These are phyloP conservation scores for Mortierella claussenii DNA, from an alignment of 192 early-diverging fungal genomes.

Conservation along the genomic window DNA sequence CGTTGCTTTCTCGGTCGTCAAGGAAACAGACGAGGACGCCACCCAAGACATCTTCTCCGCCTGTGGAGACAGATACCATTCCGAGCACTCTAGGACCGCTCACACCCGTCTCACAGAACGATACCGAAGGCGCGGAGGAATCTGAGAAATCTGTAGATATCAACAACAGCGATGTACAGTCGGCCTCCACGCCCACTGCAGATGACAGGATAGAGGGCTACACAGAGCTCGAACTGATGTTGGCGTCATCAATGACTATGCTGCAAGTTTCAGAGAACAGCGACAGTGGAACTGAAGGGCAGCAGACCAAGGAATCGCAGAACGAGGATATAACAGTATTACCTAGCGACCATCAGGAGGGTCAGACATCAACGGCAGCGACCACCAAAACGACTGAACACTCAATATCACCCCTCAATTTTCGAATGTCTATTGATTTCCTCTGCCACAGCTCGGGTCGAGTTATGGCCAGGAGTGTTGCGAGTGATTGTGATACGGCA, in stretches of 20 bases:
- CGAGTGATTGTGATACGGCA: too few species aligned
- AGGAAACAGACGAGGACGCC: slow-evolving; percentile 4
- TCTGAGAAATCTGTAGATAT: not conserved
- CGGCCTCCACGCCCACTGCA: too few species aligned
- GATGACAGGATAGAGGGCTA: not conserved
- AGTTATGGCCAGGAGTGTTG: not conserved
- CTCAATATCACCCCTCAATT: not conserved
- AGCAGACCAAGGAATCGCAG: too few species aligned
- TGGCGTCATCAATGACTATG: not conserved
- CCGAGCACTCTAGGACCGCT: slow-evolving; percentile 11
- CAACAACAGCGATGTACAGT: too few species aligned
- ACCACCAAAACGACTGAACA: too few species aligned
- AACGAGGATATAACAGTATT: too few species aligned
- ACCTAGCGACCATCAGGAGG: too few species aligned
- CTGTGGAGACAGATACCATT: slow-evolving; percentile 29
- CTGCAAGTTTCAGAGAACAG: not conserved
- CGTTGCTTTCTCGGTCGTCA: slow-evolving; percentile 6
- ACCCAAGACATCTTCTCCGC: slow-evolving; percentile 15
- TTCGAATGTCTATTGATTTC: slow-evolving; percentile 28
- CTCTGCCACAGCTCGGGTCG: slow-evolving; percentile 10
- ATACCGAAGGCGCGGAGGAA: not conserved
- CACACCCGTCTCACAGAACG: slow-evolving; percentile 14
- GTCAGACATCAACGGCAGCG: too few species aligned
- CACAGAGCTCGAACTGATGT: too few species aligned
- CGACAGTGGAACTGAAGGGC: too few species aligned